A percentile compares a stretch with the other conserved stretches of the same genome.
These are phyloP conservation scores for Fusarium protoensiforme DNA, from an alignment of 2,329 filamentous ascomycete species.

Conservation along the genomic window DNA sequence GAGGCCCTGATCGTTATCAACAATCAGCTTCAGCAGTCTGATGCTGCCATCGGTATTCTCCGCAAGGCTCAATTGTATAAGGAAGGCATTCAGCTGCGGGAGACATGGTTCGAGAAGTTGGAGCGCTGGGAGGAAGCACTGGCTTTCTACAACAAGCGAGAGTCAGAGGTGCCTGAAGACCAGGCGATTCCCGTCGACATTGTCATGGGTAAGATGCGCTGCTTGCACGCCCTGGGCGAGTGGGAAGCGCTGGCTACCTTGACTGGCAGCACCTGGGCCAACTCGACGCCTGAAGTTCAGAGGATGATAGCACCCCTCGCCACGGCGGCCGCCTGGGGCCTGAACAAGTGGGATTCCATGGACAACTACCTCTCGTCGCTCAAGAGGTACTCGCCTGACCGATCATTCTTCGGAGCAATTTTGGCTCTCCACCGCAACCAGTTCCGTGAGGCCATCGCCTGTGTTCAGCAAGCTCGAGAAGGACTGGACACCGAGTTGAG, in stretches of 20 bases:
- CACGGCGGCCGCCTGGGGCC: conserved; percentile 94
- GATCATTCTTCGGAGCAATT: conserved; percentile 98
- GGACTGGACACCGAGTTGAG: conserved; percentile 95
- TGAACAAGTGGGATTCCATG: conserved; percentile 98
- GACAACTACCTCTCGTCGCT: conserved; percentile 96
- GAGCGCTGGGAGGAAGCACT: conserved; percentile 98
- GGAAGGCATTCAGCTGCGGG: conserved; percentile 91
- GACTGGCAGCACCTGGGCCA: conserved; percentile 93
- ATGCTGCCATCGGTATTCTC: conserved; percentile 97
- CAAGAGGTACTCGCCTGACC: conserved; percentile 91
- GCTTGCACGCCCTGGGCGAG: conserved; percentile 94
- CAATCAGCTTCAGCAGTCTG: conserved; percentile 97
- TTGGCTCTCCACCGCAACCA: conserved; percentile 94
- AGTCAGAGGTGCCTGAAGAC: conserved; percentile 72
- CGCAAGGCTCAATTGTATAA: conserved; percentile 95
- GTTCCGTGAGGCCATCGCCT: conserved; percentile 88
- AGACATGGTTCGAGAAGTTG: conserved; percentile 99
- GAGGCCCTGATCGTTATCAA: conserved; percentile 99
- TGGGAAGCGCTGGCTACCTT: conserved; percentile 94
- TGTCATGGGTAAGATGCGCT: conserved; percentile 99
- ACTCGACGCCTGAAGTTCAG: conserved; percentile 87
- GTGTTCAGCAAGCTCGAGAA: conserved; percentile 92
- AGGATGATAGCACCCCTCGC: conserved; percentile 92
- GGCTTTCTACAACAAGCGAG: conserved; percentile 89
- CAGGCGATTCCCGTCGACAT: conserved; percentile 82